Evolutionary conservation across 192 early-diverging fungal genomes (phyloP), one percentile per base, ranked within the genome.

Genomic region (Podila verticillata): DNA sequence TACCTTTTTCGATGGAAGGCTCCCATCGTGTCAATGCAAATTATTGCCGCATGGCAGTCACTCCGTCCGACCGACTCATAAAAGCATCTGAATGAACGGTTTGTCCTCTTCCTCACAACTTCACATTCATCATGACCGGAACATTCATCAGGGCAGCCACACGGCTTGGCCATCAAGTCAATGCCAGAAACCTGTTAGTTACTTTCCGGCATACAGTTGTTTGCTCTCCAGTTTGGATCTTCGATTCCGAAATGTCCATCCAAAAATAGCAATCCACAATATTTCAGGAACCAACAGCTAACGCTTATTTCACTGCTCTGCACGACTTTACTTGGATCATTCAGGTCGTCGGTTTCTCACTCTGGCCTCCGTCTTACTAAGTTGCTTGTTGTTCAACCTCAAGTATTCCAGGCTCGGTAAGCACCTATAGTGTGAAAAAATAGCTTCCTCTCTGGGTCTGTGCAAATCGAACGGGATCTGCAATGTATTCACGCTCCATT

Each of bases 331-430:
- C 30, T 39, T 59, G 56, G 19, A 31, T 73, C 5, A 39, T 48
- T 22, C 36, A 75, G 74, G 19, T 75, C 66, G 10, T 51, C 54
- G 7, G 57, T 65, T 31, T 34, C 62, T 10, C 66, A 49, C 9
- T 58, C 74, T 19, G 48, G 56, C 57, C n/a, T 68, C 56, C 60
- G 44, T 26, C 24, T 75, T 15, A 65, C 70, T 15, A 66, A 61
- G 15, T 24, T 65, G 5, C 22, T 75, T 61, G 22, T 75, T 17
- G 48, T 12, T 13, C 59, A 75, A 30, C 66, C 61, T 26, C 58
- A 75, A 6, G 31, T 48, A 5, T 28, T 49, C 36, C 49, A 51
- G 51, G 28, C 66, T 51, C 66, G 74, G 74, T 75, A 75, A 67
- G 61, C 22, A 54, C 22, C 51, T 26, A n/a, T n/a, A n/a, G 0